A percentile compares a stretch with the other conserved stretches of the same genome.
phyloP scores from a whole-genome alignment of 192 early-diverging fungal genomes.

The Geranomyces variabilis region DNA sequence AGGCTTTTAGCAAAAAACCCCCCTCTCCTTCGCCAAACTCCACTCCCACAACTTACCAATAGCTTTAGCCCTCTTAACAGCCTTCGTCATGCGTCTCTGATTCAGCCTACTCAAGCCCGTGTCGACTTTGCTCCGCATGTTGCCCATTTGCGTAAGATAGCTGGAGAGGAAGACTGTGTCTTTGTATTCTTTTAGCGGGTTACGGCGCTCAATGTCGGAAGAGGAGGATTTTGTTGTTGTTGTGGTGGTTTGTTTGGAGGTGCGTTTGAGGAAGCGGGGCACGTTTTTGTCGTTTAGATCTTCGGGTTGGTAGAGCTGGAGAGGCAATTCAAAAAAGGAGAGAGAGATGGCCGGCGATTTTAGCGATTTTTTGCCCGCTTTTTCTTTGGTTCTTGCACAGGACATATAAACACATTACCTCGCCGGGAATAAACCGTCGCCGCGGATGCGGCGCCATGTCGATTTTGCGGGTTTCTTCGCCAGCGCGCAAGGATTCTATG shows the following conservation, averaged over 20 bases:
- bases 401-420: slow-evolving; percentile 3
- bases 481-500: neutral
- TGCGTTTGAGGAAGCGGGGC: neutral
- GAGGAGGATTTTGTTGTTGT: too few relatives aligned
- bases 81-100: slow-evolving; percentile 24
- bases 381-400: neutral
- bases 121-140: slow-evolving; percentile 12
- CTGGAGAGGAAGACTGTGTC: slow-evolving; percentile 12
- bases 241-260: slow-evolving; percentile 3
- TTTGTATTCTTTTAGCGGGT: slow-evolving; percentile 27
- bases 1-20: too few relatives aligned
- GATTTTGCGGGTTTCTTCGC: neutral
- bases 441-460: slow-evolving; percentile 18
- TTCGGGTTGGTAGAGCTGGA: slow-evolving; percentile 7
- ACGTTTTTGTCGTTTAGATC: slow-evolving; percentile 26
- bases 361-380: neutral
- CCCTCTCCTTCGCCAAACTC: too few relatives aligned
- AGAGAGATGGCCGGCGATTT: neutral
- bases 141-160: slow-evolving; percentile 25
- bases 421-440: slow-evolving; percentile 13
- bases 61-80: slow-evolving; percentile 27
- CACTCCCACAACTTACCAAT: slow-evolving; percentile 9
- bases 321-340: neutral
- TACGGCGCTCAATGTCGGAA: slow-evolving; percentile 17
- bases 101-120: slow-evolving; percentile 30